These are phyloP conservation scores for Alternaria viburni DNA, from an alignment of 2,329 filamentous ascomycete species.

Conservation along the genomic window DNA sequence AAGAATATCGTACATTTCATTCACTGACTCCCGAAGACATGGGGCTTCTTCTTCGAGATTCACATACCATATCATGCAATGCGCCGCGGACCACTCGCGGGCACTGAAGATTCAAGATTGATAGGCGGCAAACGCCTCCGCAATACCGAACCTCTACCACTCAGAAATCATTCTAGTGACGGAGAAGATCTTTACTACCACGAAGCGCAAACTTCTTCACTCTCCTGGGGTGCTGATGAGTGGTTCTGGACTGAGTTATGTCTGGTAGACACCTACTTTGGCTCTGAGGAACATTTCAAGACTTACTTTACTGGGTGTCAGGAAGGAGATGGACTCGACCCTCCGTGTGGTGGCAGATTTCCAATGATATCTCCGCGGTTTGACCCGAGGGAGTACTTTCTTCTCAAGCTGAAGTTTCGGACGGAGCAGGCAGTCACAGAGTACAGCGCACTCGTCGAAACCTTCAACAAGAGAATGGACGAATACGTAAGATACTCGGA, in stretches of 20 bases:
- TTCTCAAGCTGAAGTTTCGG: not conserved
- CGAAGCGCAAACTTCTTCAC: not conserved
- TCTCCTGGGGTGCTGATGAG: not conserved
- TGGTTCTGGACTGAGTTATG: not conserved
- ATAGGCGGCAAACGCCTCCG: not conserved
- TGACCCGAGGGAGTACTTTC: not conserved
- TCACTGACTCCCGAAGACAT: not conserved
- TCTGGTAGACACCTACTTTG: not conserved
- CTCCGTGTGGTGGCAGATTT: not conserved
- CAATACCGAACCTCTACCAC: not conserved
- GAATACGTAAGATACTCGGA: not conserved
- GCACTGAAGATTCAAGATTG: not conserved
- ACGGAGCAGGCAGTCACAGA: not conserved
- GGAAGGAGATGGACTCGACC: not conserved
- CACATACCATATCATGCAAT: not conserved
- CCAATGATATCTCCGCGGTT: too few relatives aligned
- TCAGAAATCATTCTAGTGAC: not conserved
- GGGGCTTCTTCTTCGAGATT: not conserved
- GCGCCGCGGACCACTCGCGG: not conserved
- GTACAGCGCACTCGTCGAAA: not conserved
- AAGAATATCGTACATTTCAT: too few relatives aligned
- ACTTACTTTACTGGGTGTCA: not conserved
- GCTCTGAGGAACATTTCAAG: not conserved
- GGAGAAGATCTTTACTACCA: not conserved
- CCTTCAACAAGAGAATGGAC: not conserved